These are phyloP conservation scores for Aureobasidium melanogenum DNA, from an alignment of 2,329 filamentous ascomycete genomes.

Conservation along the genomic window DNA sequence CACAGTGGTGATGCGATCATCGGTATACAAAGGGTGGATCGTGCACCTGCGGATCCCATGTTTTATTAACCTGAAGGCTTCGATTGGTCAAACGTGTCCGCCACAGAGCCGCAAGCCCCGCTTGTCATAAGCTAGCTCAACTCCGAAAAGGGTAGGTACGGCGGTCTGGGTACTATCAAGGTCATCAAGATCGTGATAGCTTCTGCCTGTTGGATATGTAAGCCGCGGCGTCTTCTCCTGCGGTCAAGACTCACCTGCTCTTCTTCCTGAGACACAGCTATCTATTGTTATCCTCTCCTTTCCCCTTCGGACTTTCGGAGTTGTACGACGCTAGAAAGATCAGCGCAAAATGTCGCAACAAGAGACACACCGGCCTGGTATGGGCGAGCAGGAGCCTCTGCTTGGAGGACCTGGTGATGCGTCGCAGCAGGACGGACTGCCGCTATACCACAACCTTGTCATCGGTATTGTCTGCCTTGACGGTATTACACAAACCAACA, in stretches of 20 bases:
- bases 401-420: slow-evolving; percentile 65
- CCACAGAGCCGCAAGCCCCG: slow-evolving; percentile 2
- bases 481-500: not conserved
- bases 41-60: not conserved
- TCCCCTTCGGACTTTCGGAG: not conserved
- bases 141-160: slow-evolving; percentile 2
- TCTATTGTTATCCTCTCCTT: not conserved
- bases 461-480: slow-evolving; percentile 47
- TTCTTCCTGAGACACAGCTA: not conserved
- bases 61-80: not conserved
- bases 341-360: slow-evolving; percentile 40
- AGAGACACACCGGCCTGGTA: slow-evolving; percentile 30
- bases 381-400: slow-evolving; percentile 58
- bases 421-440: slow-evolving; percentile 55
- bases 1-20: not conserved
- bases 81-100: not conserved
- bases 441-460: slow-evolving; percentile 62
- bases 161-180: not conserved
- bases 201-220: not conserved
- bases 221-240: not conserved
- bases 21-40: not conserved
- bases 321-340: not conserved
- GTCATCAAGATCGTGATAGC: not conserved
- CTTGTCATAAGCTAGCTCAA: not conserved
- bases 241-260: not conserved